Base-by-base conservation (phyloP, 192 early-diverging fungal genomes). In the Chytriomyces sp. region DNA sequence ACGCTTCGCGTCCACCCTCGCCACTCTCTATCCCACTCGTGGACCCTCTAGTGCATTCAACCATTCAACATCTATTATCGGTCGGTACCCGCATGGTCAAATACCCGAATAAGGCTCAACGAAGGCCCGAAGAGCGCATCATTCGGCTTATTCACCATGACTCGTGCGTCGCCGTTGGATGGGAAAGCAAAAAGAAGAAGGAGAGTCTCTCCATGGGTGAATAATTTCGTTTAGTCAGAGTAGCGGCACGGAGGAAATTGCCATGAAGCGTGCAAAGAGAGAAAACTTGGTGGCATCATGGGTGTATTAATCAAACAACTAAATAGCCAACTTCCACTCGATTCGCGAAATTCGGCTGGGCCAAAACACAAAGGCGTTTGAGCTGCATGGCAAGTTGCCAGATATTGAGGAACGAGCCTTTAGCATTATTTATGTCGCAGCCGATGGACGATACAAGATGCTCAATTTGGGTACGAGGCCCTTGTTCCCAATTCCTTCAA, bases 311-410 rank as follows among this genome's bases (percentile, higher is more conserved):
- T 49, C 44, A 14, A n/a, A 49, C 44, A 14, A 37, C 37, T 52
- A 12, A 52, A 14, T 59, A 84, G 84, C 82, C 17, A 76, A 81
- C 53, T 55, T 86, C 4, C 79, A 78, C 41, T 26, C 77, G 37
- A 82, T 86, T 38, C 32, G 74, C n/a, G 85, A 87, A 70, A 83
- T 87, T 38, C 73, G 85, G n/a, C 67, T 87, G 30, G 85, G 85
- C 2, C 81, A 84, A 62, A 84, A 87, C 67, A 87, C 85, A 8
- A 77, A 79, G 55, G 82, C 73, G 5, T 87, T 87, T 62, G 78
- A 81, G 44, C 30, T 81, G 39, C 77, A 83, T 49, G 85, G 81
- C 7, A 81, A 82, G 41, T 31, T 38, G 6, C 67, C 81, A 5
- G 79, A 76, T 31, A 26, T 66, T n/a, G 79, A 85, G 25, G 82